Percentiles rank a stretch among this genome's conserved stretches.
phyloP scores from a whole-genome alignment of 2,329 filamentous ascomycete species.

The Dryadomyces sulphureus region DNA sequence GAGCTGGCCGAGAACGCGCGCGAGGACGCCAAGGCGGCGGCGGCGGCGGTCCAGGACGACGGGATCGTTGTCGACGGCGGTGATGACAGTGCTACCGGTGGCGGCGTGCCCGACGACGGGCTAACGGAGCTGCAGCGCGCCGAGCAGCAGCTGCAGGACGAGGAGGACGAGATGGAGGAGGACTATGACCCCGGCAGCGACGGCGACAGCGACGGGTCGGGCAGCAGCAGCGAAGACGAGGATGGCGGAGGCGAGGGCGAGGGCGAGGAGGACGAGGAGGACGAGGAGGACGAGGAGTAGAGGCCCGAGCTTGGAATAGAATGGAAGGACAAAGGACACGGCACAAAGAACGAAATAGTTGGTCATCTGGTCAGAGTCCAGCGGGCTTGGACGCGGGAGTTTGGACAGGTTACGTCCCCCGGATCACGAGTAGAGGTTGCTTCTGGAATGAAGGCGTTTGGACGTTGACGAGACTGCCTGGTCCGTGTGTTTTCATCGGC shows the following conservation, averaged over 20 bases:
- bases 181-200: conserved; percentile 51
- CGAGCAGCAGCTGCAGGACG: conserved; percentile 37
- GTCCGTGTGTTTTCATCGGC: too few species aligned
- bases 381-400: neutral
- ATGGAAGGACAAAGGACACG: neutral
- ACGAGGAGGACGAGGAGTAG: neutral
- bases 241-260: conserved; percentile 32
- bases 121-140: conserved; percentile 33
- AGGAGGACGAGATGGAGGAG: conserved; percentile 50
- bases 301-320: too few species aligned
- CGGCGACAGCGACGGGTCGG: conserved; percentile 42
- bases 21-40: conserved; percentile 22
- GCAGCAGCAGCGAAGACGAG: conserved; percentile 33
- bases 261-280: conserved; percentile 14
- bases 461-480: too few species aligned
- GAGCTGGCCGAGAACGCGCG: conserved; percentile 44
- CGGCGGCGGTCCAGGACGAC: conserved; percentile 23
- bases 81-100: conserved; percentile 18
- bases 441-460: too few species aligned
- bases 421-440: too few species aligned
- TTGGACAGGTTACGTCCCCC: too few species aligned
- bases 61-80: conserved; percentile 20
- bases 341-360: neutral
- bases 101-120: conserved; percentile 21
- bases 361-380: neutral